Base-by-base conservation (phyloP, 1,284 basidiomycete genomes). In the Porogramme epimiltina region DNA sequence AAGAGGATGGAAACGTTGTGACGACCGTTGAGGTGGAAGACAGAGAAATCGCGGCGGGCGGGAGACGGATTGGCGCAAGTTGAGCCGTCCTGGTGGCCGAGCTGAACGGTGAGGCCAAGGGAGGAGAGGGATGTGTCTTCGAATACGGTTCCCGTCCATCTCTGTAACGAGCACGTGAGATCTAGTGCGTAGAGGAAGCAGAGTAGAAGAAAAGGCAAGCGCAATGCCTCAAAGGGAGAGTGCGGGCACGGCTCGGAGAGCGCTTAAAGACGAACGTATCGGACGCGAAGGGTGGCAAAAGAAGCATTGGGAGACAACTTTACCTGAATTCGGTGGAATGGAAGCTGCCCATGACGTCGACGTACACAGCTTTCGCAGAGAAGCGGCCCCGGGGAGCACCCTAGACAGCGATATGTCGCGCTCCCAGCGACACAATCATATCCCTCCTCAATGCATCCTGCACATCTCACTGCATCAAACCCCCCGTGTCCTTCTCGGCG, bases 131-230 rank as follows among this genome's bases (percentile, higher is more conserved):
- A 31, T 6, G 6, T 8, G 13, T 6, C 28, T 13, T 31, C 13
- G 28, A 31, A 31, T 13, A 13, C 13, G 6, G 6, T 13, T 8
- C 28, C 28, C 28, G 28, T 31, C 28, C 28, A 31, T 31, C 28
- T 6, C 28, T 31, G 28, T 62, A 10, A 57, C 56, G 2, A 67
- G 28, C 13, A 8, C 28, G 28, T 31, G 69, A 52, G 68, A 71
- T 2, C 66, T 66, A 6, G n/a, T n/a, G n/a, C n/a, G n/a, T n/a
- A n/a, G n/a, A n/a, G n/a, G 59, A 60, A 44, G 67, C 70, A 1
- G 34, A 39, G 3, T 69, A 51, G 2, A 63, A 64, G 10, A 63
- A 50, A n/a, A n/a, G n/a, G 13, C 28, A 13, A 31, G 8, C 13
- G 28, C 8, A n/a, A n/a, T n/a, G n/a, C n/a, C n/a, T n/a, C n/a